Evolutionary conservation across 1,284 basidiomycete genomes (phyloP).

Genomic region (Bjerkandera adusta): DNA sequence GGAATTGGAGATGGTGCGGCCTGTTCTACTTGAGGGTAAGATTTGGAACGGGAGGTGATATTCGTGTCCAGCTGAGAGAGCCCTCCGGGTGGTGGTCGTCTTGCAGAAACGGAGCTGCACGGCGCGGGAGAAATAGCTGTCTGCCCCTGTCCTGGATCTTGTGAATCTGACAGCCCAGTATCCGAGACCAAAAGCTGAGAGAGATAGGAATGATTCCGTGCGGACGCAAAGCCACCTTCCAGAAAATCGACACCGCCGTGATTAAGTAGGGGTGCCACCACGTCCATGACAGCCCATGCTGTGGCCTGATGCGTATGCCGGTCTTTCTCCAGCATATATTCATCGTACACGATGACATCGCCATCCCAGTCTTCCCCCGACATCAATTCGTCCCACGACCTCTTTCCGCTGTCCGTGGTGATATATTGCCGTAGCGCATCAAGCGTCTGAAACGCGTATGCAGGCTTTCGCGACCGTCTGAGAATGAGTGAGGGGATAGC

Average conservation of each 20-base stretch:
- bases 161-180: conserved; percentile 32
- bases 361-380: conserved; percentile 62
- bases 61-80: conserved; percentile 68
- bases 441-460: conserved; percentile 59
- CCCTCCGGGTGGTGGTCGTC: conserved; percentile 39
- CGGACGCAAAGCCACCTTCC: conserved; percentile 63
- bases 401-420: conserved; percentile 69
- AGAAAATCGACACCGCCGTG: conserved; percentile 60
- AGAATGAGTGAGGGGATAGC: conserved; percentile 85
- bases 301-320: conserved; percentile 51
- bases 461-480: conserved; percentile 74
- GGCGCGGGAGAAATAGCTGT: conserved; percentile 12
- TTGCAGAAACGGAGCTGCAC: conserved; percentile 16
- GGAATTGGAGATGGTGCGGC: conserved; percentile 37
- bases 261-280: conserved; percentile 53
- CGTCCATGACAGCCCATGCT: conserved; percentile 64
- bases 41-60: conserved; percentile 46
- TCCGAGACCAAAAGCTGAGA: conserved; percentile 46
- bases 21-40: conserved; percentile 57
- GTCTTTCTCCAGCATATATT: conserved; percentile 68
- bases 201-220: conserved; percentile 53
- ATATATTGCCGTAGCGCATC: conserved; percentile 73
- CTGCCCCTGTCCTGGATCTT: conserved; percentile 9
- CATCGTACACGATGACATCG: conserved; percentile 70
- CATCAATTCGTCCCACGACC: conserved; percentile 63